Conservation (phyloP, 345 rosid species). For the Aquilaria yunnanensis region DNA sequence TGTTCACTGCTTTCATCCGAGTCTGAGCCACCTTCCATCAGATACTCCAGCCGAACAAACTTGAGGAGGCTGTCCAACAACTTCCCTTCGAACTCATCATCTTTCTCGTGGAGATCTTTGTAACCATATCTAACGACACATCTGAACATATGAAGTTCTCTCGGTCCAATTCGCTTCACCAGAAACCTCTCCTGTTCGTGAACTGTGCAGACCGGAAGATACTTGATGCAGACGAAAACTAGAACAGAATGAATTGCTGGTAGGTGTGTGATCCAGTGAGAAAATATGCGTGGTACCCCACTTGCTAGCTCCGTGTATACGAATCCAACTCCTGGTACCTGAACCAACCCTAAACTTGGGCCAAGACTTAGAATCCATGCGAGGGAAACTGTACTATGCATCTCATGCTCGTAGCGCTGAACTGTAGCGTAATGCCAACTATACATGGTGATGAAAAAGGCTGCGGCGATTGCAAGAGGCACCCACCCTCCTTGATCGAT, state of each 20-base stretch:
- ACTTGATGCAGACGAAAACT: constrained; percentile 58
- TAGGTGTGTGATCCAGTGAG: constrained; percentile 68
- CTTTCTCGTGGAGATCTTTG: constrained; percentile 66
- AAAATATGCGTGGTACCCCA: constrained; percentile 71
- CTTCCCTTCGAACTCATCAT: constrained; percentile 57
- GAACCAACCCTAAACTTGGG: constrained; percentile 65
- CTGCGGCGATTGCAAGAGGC: constrained; percentile 51
- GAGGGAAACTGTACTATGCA: constrained; percentile 61
- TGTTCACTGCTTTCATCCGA: constrained; percentile 50
- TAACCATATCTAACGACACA: constrained; percentile 77
- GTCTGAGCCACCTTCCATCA: constrained; percentile 63
- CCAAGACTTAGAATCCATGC: constrained; percentile 74
- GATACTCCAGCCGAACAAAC: constrained; percentile 46
- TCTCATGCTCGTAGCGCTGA: constrained; percentile 61
- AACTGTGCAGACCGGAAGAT: constrained; percentile 65
- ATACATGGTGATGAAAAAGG: constrained; percentile 49
- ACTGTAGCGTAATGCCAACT: constrained; percentile 63
- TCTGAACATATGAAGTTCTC: constrained; percentile 58
- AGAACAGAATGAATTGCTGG: constrained; percentile 68
- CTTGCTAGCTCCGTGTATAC: constrained; percentile 69
- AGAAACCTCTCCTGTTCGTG: constrained; percentile 66
- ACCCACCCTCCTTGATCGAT: constrained; percentile 73
- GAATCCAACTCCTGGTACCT: constrained; percentile 70
- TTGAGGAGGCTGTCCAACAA: constrained; percentile 41
- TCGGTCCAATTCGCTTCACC: constrained; percentile 63